These are phyloP conservation scores for Talaromyces verruculosus DNA, from an alignment of 2,329 filamentous ascomycete species.

Conservation along the genomic window DNA sequence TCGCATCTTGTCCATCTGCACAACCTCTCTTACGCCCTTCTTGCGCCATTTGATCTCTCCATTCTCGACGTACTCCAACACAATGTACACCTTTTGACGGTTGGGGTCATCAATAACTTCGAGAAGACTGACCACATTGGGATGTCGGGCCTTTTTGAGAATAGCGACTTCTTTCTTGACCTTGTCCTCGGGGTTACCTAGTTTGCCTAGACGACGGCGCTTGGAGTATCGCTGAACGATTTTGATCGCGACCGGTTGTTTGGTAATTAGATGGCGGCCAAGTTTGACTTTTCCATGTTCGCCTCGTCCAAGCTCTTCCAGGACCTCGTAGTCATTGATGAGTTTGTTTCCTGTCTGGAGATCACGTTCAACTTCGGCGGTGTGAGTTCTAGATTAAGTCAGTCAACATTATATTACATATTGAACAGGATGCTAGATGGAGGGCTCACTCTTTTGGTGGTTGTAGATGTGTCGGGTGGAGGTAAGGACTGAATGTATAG, in stretches of 20 bases:
- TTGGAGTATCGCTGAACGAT: constrained; percentile 97
- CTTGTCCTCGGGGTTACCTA: constrained; percentile 67
- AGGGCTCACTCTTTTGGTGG: constrained; percentile 70
- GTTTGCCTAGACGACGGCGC: constrained; percentile 79
- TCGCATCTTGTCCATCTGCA: constrained; percentile 75
- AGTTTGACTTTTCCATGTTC: constrained; percentile 98
- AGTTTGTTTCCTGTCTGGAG: constrained; percentile 86
- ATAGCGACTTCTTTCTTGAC: constrained; percentile 97
- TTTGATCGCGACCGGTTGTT: constrained; percentile 90
- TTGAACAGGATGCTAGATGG: background rate
- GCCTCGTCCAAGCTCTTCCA: constrained; percentile 92
- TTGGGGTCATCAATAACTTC: constrained; percentile 98
- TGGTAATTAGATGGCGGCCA: constrained; percentile 73
- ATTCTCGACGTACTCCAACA: constrained; percentile 89
- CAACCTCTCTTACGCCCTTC: constrained; percentile 80
- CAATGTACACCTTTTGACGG: constrained; percentile 96
- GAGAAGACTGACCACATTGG: constrained; percentile 92
- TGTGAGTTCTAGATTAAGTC: constrained; percentile 66
- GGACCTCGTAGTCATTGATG: constrained; percentile 97
- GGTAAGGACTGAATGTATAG: constrained; percentile 57
- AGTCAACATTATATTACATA: constrained; percentile 13
- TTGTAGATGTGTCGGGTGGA: constrained; percentile 71
- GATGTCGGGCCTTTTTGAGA: constrained; percentile 94
- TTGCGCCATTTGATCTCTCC: constrained; percentile 94
- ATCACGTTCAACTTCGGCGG: constrained; percentile 87